Evolutionary conservation across 2,329 filamentous ascomycete species (phyloP), one percentile per base, ranked within the genome.

Genomic region (Ascosphaera apis): DNA sequence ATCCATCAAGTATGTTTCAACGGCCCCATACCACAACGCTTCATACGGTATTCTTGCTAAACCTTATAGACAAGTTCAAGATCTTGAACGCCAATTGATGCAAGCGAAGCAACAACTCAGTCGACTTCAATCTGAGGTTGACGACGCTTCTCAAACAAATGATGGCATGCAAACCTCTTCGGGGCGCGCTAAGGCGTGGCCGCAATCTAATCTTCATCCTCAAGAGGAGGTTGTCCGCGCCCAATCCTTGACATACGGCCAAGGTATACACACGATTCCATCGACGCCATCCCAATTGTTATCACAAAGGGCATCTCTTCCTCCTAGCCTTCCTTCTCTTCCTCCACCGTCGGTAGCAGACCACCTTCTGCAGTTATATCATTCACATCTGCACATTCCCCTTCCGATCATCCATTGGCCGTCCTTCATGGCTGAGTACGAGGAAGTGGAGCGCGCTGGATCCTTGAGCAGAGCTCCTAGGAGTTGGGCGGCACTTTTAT

Each of bases 321-420:
- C 66, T 17, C 62, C 61, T 15, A 62, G 60, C 34, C 57, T 67
- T 25, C 73, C 77, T 4, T 64, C 69, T 30, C 56, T 93, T 37
- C 88, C 86, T 0, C 62, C 76, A 1, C 76, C 73, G 43, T 60
- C 70, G 18, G 55, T 72, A 15, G 72, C 74, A 18, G 81, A 91
- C 42, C 69, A 69, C 43, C 62, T 93, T 2, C 56, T 93, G 21
- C 65, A 69, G 23, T 67, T 76, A 27, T 98, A 91, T 53, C 76
- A 79, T 45, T 63, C 67, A 28, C 76, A 76, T 4, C 63, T 81
- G 16, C 86, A 95, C 51, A 67, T 72, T 21, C 75, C 80, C 52
- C 76, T 84, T 44, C 88, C 88, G 0, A 72, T 92, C 31, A 48
- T 95, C 7, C 81, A 95, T 53, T 91, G 84, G 78, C 79, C 81